A percentile compares a stretch with the other conserved stretches of the same genome.
These are phyloP conservation scores for Pseudogymnoascus sp. DNA, from an alignment of 2,329 filamentous ascomycete species.

Conservation along the genomic window DNA sequence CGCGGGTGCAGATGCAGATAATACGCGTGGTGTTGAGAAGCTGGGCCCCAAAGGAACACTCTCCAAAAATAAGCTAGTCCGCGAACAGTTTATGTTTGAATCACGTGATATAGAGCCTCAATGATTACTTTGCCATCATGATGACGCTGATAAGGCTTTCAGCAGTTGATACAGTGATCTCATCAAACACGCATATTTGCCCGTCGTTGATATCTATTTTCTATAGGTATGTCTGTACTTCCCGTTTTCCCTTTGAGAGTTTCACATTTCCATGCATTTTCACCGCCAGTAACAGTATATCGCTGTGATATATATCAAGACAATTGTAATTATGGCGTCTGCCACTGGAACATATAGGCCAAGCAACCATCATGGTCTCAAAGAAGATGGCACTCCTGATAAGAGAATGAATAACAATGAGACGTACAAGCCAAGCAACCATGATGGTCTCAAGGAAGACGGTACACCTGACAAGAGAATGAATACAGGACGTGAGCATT, in stretches of 20 bases:
- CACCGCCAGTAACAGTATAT: background rate
- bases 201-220: background rate
- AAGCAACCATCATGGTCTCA: conserved; percentile 32
- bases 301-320: background rate
- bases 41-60: background rate
- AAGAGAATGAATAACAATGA: conserved; percentile 21
- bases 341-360: conserved; percentile 5
- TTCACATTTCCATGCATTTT: background rate
- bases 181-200: background rate
- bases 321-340: background rate
- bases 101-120: conserved; percentile 1
- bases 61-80: background rate
- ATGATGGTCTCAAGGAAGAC: conserved; percentile 35
- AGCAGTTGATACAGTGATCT: background rate
- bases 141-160: background rate
- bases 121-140: background rate
- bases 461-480: conserved; percentile 35
- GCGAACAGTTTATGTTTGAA: background rate
- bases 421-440: conserved; percentile 21
- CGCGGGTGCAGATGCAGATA: conserved; percentile 1
- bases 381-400: conserved; percentile 35
- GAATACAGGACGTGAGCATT: conserved; percentile 22
- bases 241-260: background rate
- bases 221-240: background rate
- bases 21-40: conserved; percentile 3